Conservation (phyloP, 83 land plant species). For the Picea abies region DNA sequence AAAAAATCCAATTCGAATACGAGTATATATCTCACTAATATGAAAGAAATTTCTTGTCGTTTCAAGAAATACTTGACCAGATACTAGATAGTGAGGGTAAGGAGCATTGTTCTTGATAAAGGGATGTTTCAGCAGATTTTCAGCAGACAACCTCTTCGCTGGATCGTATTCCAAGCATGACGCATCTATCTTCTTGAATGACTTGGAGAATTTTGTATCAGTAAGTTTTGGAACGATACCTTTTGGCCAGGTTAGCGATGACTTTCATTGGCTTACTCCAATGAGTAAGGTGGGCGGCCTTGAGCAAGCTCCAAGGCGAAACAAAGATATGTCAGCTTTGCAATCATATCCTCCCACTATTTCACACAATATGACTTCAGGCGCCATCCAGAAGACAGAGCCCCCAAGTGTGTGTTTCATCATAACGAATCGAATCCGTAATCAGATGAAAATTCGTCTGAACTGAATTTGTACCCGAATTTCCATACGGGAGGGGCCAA, state of each 20-base stretch:
- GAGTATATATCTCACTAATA: no score
- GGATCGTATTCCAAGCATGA: constrained; percentile 29
- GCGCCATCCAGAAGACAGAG: constrained; percentile 79
- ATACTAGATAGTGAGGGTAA: constrained; percentile 23
- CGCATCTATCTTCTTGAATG: constrained; percentile 58
- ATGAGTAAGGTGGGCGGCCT: constrained; percentile 63
- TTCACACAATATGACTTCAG: constrained; percentile 57
- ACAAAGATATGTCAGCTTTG: constrained; percentile 79
- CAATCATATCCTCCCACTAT: constrained; percentile 37
- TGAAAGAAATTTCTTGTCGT: background rate
- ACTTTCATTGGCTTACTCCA: constrained; percentile 57
- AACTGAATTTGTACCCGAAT: no score
- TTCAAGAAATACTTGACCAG: constrained; percentile 44
- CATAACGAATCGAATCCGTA: background rate
- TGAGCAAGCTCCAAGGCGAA: constrained; percentile 74
- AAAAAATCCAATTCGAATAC: no score
- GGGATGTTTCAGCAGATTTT: constrained; percentile 29
- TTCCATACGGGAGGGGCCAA: no score
- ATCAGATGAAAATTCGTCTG: no score
- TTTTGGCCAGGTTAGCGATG: constrained; percentile 25
- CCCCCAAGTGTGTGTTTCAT: constrained; percentile 26
- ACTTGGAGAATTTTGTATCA: constrained; percentile 52
- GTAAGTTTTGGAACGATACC: background rate
- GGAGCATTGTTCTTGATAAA: constrained; percentile 49
- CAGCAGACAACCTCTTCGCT: constrained; percentile 22